Evolutionary conservation across 805 yeast genomes (phyloP), one percentile per base, ranked within the genome.

Genomic region (Phaffomyces thermotolerans): DNA sequence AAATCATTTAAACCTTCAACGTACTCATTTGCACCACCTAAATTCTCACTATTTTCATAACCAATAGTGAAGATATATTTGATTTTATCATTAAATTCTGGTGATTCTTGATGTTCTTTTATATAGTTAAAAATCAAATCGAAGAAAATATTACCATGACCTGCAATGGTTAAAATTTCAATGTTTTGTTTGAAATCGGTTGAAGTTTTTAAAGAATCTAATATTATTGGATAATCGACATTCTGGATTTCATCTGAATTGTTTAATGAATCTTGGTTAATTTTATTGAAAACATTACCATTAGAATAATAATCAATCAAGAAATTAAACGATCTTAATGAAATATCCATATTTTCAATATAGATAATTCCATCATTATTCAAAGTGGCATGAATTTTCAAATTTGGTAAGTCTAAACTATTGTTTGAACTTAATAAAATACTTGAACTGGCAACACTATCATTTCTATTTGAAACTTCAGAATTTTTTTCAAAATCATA

Each of bases 311-410:
- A 65, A 37, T 64, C 64, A 41, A 79, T 58, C 40, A 84, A 62
- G 50, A 75, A 77, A 9, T 73, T 67, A 36, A 83, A 60, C 0
- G 89, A 81, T 41, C 76, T 72, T 29, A 75, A 54, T 1, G 81
- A 67, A 41, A 83, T 64, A 43, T 79, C 77, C 35, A 71, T 67
- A 51, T 82, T 81, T 57, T 86, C 90, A 14, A 89, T 80, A 38
- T 83, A 78, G 8, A 89, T 81, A 36, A 79, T 75, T 49, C 79
- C 76, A 49, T 79, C 75, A 47, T 79, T 75, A 44, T 84, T 79
- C 36, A 85, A 67, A 29, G 83, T 78, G 2, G 96, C 96, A 63
- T 88, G 95, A 15, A 90, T 72, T 33, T 77, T 77, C 15, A 44
- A 17, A 14, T 37, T 41, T 8, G 27, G 20, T 6, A 31, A 7